Evolutionary conservation across 305 asterid genomes (phyloP), one percentile per base, ranked within the genome.

Genomic region (Andrographis paniculata): DNA sequence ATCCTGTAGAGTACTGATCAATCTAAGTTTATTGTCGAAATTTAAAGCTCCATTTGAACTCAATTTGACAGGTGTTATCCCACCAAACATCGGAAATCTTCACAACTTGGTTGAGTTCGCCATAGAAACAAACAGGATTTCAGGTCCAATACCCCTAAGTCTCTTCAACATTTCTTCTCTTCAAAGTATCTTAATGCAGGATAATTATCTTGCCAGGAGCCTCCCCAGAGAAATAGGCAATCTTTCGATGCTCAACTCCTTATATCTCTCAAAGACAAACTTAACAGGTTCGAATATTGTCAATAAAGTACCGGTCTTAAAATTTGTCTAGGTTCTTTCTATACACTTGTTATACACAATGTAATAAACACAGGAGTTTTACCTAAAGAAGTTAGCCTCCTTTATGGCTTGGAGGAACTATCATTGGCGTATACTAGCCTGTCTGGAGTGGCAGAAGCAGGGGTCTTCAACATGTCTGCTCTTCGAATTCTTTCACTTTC

Each of bases 11-110:
- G 9, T 10, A 42, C 10, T 42, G 12, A 42, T 10, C 6, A 16
- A 42, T 42, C 11, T 16, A n/a, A n/a, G n/a, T n/a, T n/a, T n/a
- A n/a, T n/a, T n/a, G n/a, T n/a, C n/a, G n/a, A n/a, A n/a, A n/a
- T n/a, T n/a, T n/a, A n/a, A n/a, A n/a, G n/a, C n/a, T n/a, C n/a
- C n/a, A n/a, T n/a, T n/a, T n/a, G n/a, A n/a, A n/a, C n/a, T n/a
- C n/a, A n/a, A n/a, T n/a, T n/a, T n/a, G n/a, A n/a, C 24, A 54
- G 52, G 60, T 36, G 20, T 6, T 38, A 63, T 63, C 13, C 69
- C 64, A 6, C 4, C 47, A 24, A 55, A 56, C 47, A 43, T 63
- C 20, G 63, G 63, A 1, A 47, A 56, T 14, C 63, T 63, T 44
- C 17, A 13, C 27, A 50, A 45, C 2, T 30, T 63, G 42, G 20